Conservation (phyloP, 352 stramenopile genomes). For the Thalassiosira ordinaria region DNA sequence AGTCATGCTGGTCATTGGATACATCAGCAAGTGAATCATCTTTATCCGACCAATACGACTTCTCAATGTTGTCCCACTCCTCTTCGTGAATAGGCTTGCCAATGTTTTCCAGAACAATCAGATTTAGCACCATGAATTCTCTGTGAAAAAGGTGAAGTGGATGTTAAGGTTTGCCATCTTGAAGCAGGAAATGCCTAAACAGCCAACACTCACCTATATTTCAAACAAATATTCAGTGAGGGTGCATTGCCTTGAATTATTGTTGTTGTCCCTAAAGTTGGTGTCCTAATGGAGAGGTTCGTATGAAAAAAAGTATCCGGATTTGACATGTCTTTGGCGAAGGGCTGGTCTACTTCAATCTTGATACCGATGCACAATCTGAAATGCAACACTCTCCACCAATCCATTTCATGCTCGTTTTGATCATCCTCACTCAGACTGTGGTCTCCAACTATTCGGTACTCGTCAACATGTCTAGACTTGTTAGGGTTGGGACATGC, state of each 20-base stretch:
- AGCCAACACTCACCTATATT: no score
- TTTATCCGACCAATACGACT: slow-evolving; percentile 66
- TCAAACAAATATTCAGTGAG: slow-evolving; percentile 53
- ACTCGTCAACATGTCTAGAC: slow-evolving; percentile 1
- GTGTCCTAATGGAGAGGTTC: slow-evolving; percentile 61
- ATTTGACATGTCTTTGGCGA: not conserved
- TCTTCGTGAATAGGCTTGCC: slow-evolving; percentile 55
- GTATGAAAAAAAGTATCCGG: slow-evolving; percentile 39
- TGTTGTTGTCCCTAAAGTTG: slow-evolving; percentile 49
- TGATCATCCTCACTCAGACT: not conserved
- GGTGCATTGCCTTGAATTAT: slow-evolving; percentile 55
- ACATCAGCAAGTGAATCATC: slow-evolving; percentile 7
- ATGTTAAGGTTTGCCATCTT: no score
- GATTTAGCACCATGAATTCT: slow-evolving; percentile 67
- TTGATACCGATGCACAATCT: slow-evolving; percentile 36
- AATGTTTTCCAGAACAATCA: slow-evolving; percentile 66
- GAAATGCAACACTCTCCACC: slow-evolving; percentile 68
- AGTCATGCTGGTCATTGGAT: not conserved
- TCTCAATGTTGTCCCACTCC: slow-evolving; percentile 81
- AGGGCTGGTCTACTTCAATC: slow-evolving; percentile 21
- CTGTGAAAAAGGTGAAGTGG: no score
- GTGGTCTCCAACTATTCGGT: not conserved
- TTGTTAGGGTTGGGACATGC: not conserved
- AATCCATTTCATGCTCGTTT: slow-evolving; percentile 38
- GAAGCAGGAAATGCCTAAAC: no score